Evolutionary conservation across 2,329 filamentous ascomycete species (phyloP), one percentile per base, ranked within the genome.

Genomic region (Ascochyta koolunga): DNA sequence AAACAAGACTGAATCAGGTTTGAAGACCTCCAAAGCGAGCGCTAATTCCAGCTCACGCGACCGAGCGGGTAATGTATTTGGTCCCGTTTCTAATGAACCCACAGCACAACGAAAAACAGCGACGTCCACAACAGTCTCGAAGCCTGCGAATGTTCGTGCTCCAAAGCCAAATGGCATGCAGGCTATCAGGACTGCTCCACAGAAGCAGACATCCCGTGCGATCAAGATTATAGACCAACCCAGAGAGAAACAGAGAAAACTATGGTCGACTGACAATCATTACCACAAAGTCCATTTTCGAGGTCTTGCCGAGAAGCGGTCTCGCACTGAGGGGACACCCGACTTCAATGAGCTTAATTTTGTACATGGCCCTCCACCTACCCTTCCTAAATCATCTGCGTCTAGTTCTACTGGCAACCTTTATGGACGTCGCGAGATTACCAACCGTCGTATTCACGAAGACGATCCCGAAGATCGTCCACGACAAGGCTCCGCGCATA

Each of bases 141-240:
- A 47, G 19, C 5, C 44, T 10, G 25, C 44, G 37, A 21, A 7
- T 19, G n/a, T 2, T n/a, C 22, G 7, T 7, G 13, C 11, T 9
- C 15, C 5, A 40, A 24, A 18, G 10, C n/a, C 18, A 29, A 39
- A 36, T 9, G 13, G 35, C 6, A 37, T 35, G 15, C 44, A 16
- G 36, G 40, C 48, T 15, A 42, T 27, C n/a, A 52, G 37, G 11
- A 50, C 36, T 15, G 51, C 40, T 33, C 25, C 46, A 38, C 32
- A 44, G 40, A 51, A 47, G 16, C 52, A 38, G 39, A 32, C 19
- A 5, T 36, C 31, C 3, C 39, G 40, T 6, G 54, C 58, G 3
- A 73, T 73, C 37, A 68, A 48, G 11, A 55, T 73, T 5, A 52
- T 70, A 24, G 69, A 74, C 32, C 9, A 69, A 32, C 60, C 62